Evolutionary conservation across 208 protist species (phyloP).

Genomic region (Zelonia costaricensis): DNA sequence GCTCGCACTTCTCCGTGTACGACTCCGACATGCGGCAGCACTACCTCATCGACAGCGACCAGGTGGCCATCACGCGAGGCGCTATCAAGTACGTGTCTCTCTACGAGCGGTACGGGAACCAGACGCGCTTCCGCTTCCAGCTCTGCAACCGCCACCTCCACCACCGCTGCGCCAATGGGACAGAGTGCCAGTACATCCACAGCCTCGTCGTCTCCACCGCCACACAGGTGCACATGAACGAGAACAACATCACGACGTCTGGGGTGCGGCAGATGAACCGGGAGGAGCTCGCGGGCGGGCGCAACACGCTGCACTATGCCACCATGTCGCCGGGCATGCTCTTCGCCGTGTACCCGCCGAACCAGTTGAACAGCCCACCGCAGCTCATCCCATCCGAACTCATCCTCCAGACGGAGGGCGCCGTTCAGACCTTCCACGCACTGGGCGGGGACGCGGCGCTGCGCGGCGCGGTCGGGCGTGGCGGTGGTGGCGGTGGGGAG

Average conservation of each 20-base stretch:
- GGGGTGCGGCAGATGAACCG: conserved; percentile 17
- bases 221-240: conserved; percentile 67
- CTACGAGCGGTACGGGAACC: conserved; percentile 46
- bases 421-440: conserved; percentile 30
- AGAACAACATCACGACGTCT: conserved; percentile 45
- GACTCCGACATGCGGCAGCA: conserved; percentile 53
- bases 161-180: conserved; percentile 37
- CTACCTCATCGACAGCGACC: conserved; percentile 50
- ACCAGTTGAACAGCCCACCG: conserved; percentile 41
- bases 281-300: conserved; percentile 45
- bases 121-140: conserved; percentile 71
- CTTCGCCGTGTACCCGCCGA: conserved; percentile 61
- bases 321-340: conserved; percentile 48
- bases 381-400: conserved; percentile 59
- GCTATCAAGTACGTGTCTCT: conserved; percentile 57
- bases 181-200: conserved; percentile 69
- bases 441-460: background rate
- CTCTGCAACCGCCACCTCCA: conserved; percentile 54
- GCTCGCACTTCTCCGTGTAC: conserved; percentile 58
- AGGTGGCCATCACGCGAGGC: conserved; percentile 63
- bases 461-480: background rate
- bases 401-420: conserved; percentile 57
- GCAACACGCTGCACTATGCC: conserved; percentile 48
- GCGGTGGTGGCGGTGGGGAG: conserved; percentile 1
- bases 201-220: conserved; percentile 30